These are phyloP conservation scores for Dendrobium officinale DNA, from an alignment of 106 monocot species.

Conservation along the genomic window DNA sequence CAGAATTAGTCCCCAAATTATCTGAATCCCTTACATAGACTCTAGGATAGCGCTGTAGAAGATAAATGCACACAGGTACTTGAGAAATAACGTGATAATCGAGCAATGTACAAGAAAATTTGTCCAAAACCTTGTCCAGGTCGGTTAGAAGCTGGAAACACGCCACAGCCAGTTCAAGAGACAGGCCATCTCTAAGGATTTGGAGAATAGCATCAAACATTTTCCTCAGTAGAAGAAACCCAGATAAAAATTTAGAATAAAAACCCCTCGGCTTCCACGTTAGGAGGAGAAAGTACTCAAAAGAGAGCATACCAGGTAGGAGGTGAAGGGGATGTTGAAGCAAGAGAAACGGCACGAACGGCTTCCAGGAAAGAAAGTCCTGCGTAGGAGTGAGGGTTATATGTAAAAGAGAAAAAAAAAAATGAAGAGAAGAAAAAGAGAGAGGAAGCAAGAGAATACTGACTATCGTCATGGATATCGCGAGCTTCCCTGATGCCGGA, in stretches of 20 bases:
- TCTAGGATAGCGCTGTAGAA: constrained; percentile 66
- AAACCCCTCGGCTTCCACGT: not conserved
- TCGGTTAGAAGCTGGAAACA: constrained; percentile 69
- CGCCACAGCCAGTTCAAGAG: constrained; percentile 62
- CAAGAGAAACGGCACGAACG: constrained; percentile 45
- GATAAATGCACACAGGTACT: not conserved
- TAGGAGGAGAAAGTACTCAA: not conserved
- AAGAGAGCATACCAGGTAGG: constrained; percentile 45
- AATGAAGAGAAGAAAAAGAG: not conserved
- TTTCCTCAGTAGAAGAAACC: constrained; percentile 36
- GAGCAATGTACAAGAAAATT: not conserved
- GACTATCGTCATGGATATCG: constrained; percentile 84
- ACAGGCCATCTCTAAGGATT: constrained; percentile 42
- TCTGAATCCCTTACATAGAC: constrained; percentile 28
- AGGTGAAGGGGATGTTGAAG: constrained; percentile 26
- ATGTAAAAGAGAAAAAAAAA: not conserved
- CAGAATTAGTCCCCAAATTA: not conserved
- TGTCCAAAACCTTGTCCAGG: constrained; percentile 45
- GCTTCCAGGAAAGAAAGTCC: constrained; percentile 78
- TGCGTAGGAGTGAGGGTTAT: constrained; percentile 11
- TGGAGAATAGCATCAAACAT: constrained; percentile 65
- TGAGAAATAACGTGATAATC: not conserved
- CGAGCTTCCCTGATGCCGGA: constrained; percentile 62
- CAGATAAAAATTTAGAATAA: not conserved
- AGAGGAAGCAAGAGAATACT: not conserved